phyloP scores from a whole-genome alignment of 345 rosid genomes.

The Streptanthus diversifolius region DNA sequence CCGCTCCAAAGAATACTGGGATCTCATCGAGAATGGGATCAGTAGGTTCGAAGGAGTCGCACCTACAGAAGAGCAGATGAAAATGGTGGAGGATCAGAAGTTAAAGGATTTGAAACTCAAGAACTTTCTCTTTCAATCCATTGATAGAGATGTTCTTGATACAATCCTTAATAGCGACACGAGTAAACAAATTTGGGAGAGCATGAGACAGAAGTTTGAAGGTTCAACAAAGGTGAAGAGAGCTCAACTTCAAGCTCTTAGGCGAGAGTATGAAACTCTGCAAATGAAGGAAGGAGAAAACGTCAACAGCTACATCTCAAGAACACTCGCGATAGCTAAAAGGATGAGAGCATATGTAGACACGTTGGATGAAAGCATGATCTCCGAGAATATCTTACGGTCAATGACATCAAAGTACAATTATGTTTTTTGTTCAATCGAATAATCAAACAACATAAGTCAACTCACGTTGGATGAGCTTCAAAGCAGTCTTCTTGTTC shows the following conservation, averaged over 20 bases:
- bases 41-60: too few species aligned
- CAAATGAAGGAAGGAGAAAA: neutral
- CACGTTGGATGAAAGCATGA: accelerated
- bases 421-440: neutral
- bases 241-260: neutral
- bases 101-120: neutral
- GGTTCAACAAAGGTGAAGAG: neutral
- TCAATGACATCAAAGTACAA: neutral
- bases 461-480: neutral
- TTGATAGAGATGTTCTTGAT: neutral
- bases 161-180: neutral
- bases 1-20: neutral
- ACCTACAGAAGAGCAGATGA: neutral
- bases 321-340: neutral
- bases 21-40: neutral
- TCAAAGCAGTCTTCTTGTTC: neutral
- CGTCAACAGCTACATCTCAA: neutral
- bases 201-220: neutral
- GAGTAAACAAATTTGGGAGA: neutral
- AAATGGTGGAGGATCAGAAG: too few species aligned
- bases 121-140: neutral
- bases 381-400: neutral
- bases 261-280: neutral
- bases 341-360: neutral
- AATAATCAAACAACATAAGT: neutral